Base-by-base conservation (phyloP, 2,329 filamentous ascomycete genomes). In the Periglandula ipomoeae region DNA sequence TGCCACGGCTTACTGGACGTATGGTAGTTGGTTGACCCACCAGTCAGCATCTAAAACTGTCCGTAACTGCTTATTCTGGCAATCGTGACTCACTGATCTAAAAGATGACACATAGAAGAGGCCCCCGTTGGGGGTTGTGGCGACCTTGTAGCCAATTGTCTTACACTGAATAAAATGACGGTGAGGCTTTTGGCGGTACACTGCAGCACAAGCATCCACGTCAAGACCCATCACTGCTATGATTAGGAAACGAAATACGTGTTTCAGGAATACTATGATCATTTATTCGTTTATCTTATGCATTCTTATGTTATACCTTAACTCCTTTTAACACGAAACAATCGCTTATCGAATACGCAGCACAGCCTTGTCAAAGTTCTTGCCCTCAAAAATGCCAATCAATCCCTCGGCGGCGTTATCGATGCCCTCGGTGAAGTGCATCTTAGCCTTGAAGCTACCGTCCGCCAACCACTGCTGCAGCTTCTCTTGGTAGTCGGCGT, bases 321-420 rank as follows among this genome's bases (percentile, higher is more conserved):
- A 32, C 15, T 2, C 11, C 5, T 32, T 1, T 10, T 5, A 17
- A 37, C 11, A 37, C 5, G 7, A 5, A 13, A 38, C 19, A 4
- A 10, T 19, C 35, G 5, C 24, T 10, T 23, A 34, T 27, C 41
- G 34, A 20, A 50, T 46, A 22, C 49, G 46, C 49, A 93, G 60
- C 20, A 93, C 78, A 15, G 87, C 85, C 78, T 95, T 95, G 57
- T 89, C 89, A 67, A 89, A 87, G 71, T 94, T 94, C 66, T 85
- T 77, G 43, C 89, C 89, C 59, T 78, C 65, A 48, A 93, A 74
- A 72, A 94, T 82, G 11, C 81, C 85, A 11, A 91, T 67, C 52
- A 94, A 74, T 0, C 84, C 89, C 49, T 89, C 78, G 5, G 80
- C 71, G 1, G 83, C 84, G n/a, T 87, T 82, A 52, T 94, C 89